A percentile compares a stretch with the other conserved stretches of the same genome.
Evolutionary conservation across 2,329 filamentous ascomycete species (phyloP).

Genomic region (Clonostachys rosea): DNA sequence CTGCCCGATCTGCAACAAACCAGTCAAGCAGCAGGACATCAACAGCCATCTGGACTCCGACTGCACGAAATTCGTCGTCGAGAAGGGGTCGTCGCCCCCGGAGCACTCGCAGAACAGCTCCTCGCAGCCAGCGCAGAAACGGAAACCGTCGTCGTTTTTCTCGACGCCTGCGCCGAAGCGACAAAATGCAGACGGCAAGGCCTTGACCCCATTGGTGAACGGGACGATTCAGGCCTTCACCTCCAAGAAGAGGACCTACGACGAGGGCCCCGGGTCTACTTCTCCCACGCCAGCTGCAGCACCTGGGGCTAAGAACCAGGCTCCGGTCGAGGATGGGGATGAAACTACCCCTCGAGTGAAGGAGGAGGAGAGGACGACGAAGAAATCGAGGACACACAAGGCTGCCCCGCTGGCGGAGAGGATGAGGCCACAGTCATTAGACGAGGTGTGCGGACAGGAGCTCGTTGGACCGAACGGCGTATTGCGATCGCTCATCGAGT

Average conservation of each 20-base stretch:
- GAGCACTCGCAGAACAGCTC: constrained; percentile 18
- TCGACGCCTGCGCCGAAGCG: constrained; percentile 56
- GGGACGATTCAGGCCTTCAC: constrained; percentile 19
- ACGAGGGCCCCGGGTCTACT: constrained; percentile 43
- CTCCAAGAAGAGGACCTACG: constrained; percentile 46
- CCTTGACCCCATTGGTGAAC: constrained; percentile 25
- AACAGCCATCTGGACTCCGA: constrained; percentile 87
- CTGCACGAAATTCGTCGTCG: constrained; percentile 65
- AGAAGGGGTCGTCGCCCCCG: constrained; percentile 28
- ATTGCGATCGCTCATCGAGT: constrained; percentile 79
- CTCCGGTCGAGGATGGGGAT: constrained; percentile 1
- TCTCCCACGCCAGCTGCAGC: neutral
- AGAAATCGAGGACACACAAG: constrained; percentile 65
- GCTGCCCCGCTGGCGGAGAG: constrained; percentile 86
- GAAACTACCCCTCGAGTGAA: constrained; percentile 2
- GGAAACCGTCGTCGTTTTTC: constrained; percentile 55
- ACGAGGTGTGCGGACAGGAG: constrained; percentile 88
- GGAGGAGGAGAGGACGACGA: constrained; percentile 25
- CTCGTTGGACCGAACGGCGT: constrained; percentile 83
- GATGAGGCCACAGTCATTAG: constrained; percentile 80
- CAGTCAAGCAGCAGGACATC: constrained; percentile 70
- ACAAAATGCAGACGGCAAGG: constrained; percentile 22
- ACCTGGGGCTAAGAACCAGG: constrained; percentile 3
- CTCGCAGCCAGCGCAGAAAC: constrained; percentile 40
- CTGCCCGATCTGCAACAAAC: constrained; percentile 77